Evolutionary conservation across 768 basidiomycete genomes (phyloP).

Genomic region (Lentinus brumalis): DNA sequence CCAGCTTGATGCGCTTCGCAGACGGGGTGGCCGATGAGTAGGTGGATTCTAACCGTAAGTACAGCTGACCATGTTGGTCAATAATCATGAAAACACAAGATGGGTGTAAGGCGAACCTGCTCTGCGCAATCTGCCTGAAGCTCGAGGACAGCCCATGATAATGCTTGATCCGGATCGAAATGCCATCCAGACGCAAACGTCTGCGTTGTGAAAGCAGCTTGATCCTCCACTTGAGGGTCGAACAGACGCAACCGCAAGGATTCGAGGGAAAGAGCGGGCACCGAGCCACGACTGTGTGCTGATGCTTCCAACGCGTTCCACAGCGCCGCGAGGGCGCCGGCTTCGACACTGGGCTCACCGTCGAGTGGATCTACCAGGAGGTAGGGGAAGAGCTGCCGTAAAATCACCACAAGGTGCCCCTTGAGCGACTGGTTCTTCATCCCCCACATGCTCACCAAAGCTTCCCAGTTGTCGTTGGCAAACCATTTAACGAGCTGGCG

Average conservation of each 20-base stretch:
- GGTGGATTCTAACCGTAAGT: constrained; percentile 59
- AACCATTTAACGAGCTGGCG: constrained; percentile 59
- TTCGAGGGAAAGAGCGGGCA: constrained; percentile 66
- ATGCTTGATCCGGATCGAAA: constrained; percentile 68
- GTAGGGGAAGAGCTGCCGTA: constrained; percentile 74
- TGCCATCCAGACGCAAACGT: constrained; percentile 76
- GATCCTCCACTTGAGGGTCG: background rate
- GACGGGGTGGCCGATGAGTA: constrained; percentile 41
- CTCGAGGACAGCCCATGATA: constrained; percentile 79
- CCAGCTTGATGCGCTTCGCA: constrained; percentile 55
- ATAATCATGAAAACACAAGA: background rate
- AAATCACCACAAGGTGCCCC: constrained; percentile 75
- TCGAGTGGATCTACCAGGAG: constrained; percentile 18
- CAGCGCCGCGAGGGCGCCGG: constrained; percentile 36
- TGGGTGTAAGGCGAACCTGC: constrained; percentile 45
- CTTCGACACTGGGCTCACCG: constrained; percentile 12
- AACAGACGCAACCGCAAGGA: constrained; percentile 58
- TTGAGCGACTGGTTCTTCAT: constrained; percentile 78
- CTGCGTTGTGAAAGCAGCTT: constrained; percentile 55
- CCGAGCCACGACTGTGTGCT: constrained; percentile 62
- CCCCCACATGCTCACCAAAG: constrained; percentile 71
- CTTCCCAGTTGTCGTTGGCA: constrained; percentile 63
- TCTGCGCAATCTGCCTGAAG: constrained; percentile 78
- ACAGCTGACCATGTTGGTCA: constrained; percentile 47
- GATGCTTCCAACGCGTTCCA: constrained; percentile 63